Evolutionary conservation across 208 protist species (phyloP).

Genomic region (Acanthamoeba culbertsoni): DNA sequence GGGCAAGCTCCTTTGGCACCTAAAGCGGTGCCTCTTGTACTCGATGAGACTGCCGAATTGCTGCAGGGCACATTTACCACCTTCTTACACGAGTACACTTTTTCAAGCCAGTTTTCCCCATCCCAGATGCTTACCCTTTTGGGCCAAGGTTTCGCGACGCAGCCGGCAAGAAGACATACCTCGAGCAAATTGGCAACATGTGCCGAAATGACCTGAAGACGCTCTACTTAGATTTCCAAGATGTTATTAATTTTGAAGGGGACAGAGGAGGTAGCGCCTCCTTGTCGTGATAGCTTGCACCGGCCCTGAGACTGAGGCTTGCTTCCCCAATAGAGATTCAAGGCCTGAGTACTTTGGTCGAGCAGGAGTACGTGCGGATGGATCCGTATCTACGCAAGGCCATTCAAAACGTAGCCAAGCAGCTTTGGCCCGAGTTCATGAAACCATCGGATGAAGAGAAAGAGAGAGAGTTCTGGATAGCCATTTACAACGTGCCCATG

Average conservation of each 20-base stretch:
- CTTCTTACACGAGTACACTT: not conserved
- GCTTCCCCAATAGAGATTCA: too few species aligned
- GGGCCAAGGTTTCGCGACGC: not conserved
- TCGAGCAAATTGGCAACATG: slow-evolving; percentile 37
- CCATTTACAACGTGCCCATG: not conserved
- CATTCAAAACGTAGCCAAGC: slow-evolving; percentile 28
- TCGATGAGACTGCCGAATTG: not conserved
- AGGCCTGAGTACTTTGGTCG: not conserved
- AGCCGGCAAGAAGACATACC: not conserved
- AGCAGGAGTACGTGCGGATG: slow-evolving; percentile 24
- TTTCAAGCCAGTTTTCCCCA: too few species aligned
- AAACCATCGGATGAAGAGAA: slow-evolving; percentile 9
- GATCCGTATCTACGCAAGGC: slow-evolving; percentile 54
- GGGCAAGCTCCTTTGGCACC: not conserved
- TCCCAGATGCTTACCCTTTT: too few species aligned
- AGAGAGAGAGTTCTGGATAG: slow-evolving; percentile 52
- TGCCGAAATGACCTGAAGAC: not conserved
- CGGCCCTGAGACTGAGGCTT: too few species aligned
- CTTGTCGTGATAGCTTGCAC: too few species aligned
- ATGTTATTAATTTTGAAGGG: slow-evolving; percentile 9
- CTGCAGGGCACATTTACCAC: not conserved
- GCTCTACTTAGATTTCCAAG: slow-evolving; percentile 45
- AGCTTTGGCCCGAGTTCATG: not conserved
- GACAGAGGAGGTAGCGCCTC: too few species aligned
- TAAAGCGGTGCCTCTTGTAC: not conserved